Base-by-base conservation (phyloP, 441 rosid genomes). In the Euphorbia neoarborescens region DNA sequence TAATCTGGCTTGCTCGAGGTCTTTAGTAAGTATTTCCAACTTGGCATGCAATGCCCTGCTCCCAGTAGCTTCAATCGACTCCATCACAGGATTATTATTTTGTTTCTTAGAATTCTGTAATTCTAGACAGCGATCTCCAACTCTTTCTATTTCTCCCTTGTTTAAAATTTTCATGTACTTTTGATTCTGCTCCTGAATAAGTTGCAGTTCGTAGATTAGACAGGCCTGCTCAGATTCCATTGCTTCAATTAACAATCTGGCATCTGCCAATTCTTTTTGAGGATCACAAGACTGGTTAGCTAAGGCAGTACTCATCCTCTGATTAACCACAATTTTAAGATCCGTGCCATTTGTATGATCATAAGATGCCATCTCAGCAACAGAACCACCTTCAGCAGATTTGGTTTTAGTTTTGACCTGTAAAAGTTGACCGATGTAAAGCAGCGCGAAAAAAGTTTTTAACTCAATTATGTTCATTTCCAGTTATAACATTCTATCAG, bases 1-100 rank as follows among this genome's bases (percentile, higher is more conserved):
- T 44, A 76, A 75, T 71, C 80, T 87, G 53, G 90, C 85, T 67
- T 81, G 76, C 76, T 89, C 86, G 66, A 94, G 86, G 62, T 94
- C 96, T 69, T 83, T 81, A 61, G 69, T 75, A 71, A 87, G 67
- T 79, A 82, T 87, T 65, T 78, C 82, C 77, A 88, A 75, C 82
- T 83, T 91, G 81, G 68, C 79, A 76, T 83, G 86, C 79, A 85
- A 68, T 22, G 79, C 65, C 64, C 73, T 84, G 79, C 48, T 74
- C 60, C 81, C 81, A 63, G 73, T 60, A 27, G 77, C 77, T 69
- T 84, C 81, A 35, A 65, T 76, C 66, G 78, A 62, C 73, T 78
- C 75, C 68, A 65, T 74, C 65, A 58, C 72, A 38, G 40, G 56
- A 72, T 68, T 68, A 69, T 68, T 74, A 50, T 77, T 76, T 73